phyloP scores from a whole-genome alignment of 495 filamentous ascomycete species.

The Sphaerosporella brunnea region DNA sequence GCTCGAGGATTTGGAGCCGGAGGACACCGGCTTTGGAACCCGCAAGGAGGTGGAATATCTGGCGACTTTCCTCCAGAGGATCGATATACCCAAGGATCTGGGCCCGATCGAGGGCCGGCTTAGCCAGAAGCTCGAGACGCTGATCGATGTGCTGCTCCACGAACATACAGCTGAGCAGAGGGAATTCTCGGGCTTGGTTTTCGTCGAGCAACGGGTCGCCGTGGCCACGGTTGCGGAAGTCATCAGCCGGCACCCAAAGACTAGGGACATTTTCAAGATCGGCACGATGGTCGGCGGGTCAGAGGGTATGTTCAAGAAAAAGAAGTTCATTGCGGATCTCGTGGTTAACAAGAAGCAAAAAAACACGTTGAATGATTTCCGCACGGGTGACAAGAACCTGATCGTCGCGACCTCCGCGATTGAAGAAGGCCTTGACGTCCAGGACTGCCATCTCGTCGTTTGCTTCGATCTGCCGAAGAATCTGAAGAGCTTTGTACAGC shows the following conservation, averaged over 20 bases:
- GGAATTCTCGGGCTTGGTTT: slow-evolving; percentile 53
- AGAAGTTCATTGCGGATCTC: slow-evolving; percentile 38
- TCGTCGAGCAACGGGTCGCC: slow-evolving; percentile 54
- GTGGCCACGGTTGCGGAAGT: slow-evolving; percentile 51
- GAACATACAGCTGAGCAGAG: slow-evolving; percentile 21
- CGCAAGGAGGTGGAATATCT: slow-evolving; percentile 42
- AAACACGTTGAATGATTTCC: slow-evolving; percentile 50
- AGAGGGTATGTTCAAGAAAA: slow-evolving; percentile 18
- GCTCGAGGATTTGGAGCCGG: slow-evolving; percentile 25
- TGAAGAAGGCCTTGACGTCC: slow-evolving; percentile 85
- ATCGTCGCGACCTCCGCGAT: slow-evolving; percentile 69
- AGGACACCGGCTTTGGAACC: slow-evolving; percentile 25
- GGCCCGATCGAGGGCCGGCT: slow-evolving; percentile 16
- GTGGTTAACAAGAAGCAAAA: slow-evolving; percentile 37
- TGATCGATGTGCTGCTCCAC: slow-evolving; percentile 26
- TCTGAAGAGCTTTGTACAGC: slow-evolving; percentile 75
- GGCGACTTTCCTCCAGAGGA: slow-evolving; percentile 31
- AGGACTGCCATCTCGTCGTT: slow-evolving; percentile 70
- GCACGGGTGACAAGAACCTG: slow-evolving; percentile 50
- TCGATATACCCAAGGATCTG: slow-evolving; percentile 27
- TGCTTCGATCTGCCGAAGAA: slow-evolving; percentile 62
- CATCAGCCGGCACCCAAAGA: slow-evolving; percentile 42
- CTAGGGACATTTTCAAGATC: slow-evolving; percentile 38
- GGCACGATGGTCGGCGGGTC: slow-evolving; percentile 63
- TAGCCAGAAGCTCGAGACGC: slow-evolving; percentile 24